Evolutionary conservation across 192 early-diverging fungal genomes (phyloP), one percentile per base, ranked within the genome.

Genomic region (Coemansia sp.): DNA sequence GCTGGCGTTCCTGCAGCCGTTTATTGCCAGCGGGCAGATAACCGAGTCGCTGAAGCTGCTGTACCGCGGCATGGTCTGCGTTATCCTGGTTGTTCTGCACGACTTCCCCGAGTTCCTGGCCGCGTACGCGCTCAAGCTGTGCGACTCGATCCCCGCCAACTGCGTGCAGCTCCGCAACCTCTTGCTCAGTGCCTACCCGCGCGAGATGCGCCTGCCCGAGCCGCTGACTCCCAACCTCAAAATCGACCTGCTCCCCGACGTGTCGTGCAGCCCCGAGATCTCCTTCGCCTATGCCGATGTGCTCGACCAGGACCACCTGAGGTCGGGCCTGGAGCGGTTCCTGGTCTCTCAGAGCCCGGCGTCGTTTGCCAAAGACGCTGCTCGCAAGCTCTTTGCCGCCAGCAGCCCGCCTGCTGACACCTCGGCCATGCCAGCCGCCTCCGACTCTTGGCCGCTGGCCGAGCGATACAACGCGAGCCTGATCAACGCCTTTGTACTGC

Each of bases 51-150:
- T 89, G 21, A 90, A 94, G 46, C 76, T 93, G 57, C 86, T 98
- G 30, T 99, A 99, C 86, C 87, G 88, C 63, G 95, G 94, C 14
- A 91, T 93, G 8, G 86, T 99, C 17, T 89, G 96, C 30, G 91
- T 99, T 23, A 74, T 99, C 32, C 82, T 99, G 30, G 91, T 99
- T 9, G 76, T 99, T 10, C 77, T 98, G 64, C 96, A 98, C 74
- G 97, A 99, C 75, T 98, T 95, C 75, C 97, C 97, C 16, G 97
- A 99, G 80, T 99, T 98, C 79, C 84, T 99, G 62, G 91, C 94
- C 68, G 92, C 91, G 67, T 93, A 96, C 67, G 93, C 96, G 72
- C 92, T 95, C 62, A 90, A 89, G 49, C 90, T 99, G 71, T 92
- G 94, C 70, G 91, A 97, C 80, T 90, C 93, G 17, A 95, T 99